Evolutionary conservation across 2,329 filamentous ascomycete genomes (phyloP).

Genomic region (Fusarium sp.): DNA sequence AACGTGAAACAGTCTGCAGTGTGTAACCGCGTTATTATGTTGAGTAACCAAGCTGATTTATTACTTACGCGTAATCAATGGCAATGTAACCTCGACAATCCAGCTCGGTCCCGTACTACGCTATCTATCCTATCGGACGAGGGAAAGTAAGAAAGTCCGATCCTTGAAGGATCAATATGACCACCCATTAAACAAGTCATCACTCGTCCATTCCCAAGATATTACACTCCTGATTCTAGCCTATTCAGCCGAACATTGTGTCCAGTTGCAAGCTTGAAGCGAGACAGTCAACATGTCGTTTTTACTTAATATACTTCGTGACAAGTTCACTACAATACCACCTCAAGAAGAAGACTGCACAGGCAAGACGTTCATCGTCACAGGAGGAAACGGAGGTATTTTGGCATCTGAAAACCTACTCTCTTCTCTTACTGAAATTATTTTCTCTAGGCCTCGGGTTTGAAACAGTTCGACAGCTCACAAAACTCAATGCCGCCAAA

Average conservation of each 20-base stretch:
- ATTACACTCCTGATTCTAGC: too few species aligned
- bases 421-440: not conserved
- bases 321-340: constrained; percentile 46
- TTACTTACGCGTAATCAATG: not conserved
- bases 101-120: not conserved
- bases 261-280: not conserved
- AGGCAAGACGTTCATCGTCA: constrained; percentile 56
- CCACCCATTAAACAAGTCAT: not conserved
- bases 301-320: constrained; percentile 14
- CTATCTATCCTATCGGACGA: not conserved
- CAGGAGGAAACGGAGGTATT: constrained; percentile 56
- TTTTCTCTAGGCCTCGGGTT: constrained; percentile 53
- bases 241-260: not conserved
- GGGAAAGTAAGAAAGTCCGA: not conserved
- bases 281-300: constrained; percentile 5
- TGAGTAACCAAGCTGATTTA: not conserved
- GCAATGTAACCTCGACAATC: not conserved
- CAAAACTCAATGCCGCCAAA: constrained; percentile 54
- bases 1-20: not conserved
- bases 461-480: constrained; percentile 58
- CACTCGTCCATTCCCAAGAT: too few species aligned
- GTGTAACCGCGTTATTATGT: not conserved
- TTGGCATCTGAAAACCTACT: rapidly evolving
- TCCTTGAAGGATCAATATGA: not conserved
- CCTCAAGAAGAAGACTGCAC: constrained; percentile 51